phyloP scores from a whole-genome alignment of 805 yeast genomes.

The Wickerhamomyces hampshirensis region DNA sequence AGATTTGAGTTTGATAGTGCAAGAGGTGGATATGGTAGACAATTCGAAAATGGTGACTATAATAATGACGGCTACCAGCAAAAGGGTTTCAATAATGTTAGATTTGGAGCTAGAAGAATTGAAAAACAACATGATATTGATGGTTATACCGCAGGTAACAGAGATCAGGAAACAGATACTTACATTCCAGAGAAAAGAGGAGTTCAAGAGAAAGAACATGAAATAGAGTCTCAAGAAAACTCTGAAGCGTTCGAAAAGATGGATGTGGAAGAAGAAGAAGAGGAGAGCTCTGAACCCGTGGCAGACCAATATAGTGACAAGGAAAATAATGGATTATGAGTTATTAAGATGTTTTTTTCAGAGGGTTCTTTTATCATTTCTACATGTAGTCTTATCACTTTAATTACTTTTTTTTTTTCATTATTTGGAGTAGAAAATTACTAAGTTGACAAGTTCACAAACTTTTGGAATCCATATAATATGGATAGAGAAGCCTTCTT shows the following conservation, averaged over 20 bases:
- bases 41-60: conserved; percentile 13
- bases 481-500: too few species aligned
- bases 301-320: not conserved
- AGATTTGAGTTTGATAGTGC: conserved; percentile 46
- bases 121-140: conserved; percentile 13
- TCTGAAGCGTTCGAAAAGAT: too few species aligned
- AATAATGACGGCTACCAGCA: conserved; percentile 10
- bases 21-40: conserved; percentile 39
- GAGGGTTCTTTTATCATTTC: too few species aligned
- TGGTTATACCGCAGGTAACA: conserved; percentile 18
- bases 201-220: conserved; percentile 4
- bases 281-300: not conserved
- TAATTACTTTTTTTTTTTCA: too few species aligned
- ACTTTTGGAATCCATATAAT: too few species aligned
- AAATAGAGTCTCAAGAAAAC: too few species aligned
- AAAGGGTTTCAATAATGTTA: conserved; percentile 12
- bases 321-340: not conserved
- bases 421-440: too few species aligned
- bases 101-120: conserved; percentile 30
- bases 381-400: too few species aligned
- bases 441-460: too few species aligned
- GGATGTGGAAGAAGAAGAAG: too few species aligned
- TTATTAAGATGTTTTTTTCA: not conserved
- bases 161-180: conserved; percentile 8
- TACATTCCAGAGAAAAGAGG: not conserved